These are phyloP conservation scores for Phaeosphaeriaceae sp. DNA, from an alignment of 2,329 filamentous ascomycete genomes.

Conservation along the genomic window DNA sequence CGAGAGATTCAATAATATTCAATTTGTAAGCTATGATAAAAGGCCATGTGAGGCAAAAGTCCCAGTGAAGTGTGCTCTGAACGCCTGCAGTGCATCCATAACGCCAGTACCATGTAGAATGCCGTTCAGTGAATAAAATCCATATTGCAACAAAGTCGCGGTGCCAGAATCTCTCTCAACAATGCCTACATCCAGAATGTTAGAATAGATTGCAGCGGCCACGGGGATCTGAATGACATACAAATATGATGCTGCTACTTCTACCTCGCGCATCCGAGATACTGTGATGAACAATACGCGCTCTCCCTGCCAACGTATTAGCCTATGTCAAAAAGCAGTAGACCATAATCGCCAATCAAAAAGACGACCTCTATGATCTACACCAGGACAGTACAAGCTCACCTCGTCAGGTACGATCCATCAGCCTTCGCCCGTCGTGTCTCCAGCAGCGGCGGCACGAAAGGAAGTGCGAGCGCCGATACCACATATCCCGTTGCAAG, in stretches of 20 bases:
- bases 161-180: too few species aligned
- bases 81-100: conserved; percentile 3
- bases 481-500: conserved; percentile 48
- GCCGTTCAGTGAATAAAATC: not conserved
- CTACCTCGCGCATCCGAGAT: conserved; percentile 28
- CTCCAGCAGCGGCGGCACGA: conserved; percentile 49
- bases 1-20: too few species aligned
- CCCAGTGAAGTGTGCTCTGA: not conserved
- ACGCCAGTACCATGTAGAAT: not conserved
- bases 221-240: too few species aligned
- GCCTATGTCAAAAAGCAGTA: not conserved
- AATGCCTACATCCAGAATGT: too few species aligned
- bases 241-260: too few species aligned
- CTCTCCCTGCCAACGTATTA: conserved; percentile 26
- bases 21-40: too few species aligned
- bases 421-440: conserved; percentile 46
- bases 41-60: too few species aligned
- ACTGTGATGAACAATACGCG: conserved; percentile 35
- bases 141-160: not conserved
- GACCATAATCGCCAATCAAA: not conserved
- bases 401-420: conserved; percentile 48
- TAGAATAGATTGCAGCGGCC: too few species aligned
- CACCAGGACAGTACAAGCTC: conserved; percentile 12
- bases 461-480: conserved; percentile 48
- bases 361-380: too few species aligned